A percentile compares a stretch with the other conserved stretches of the same genome.
These are phyloP conservation scores for Orychophragmus violaceus DNA, from an alignment of 345 rosid species.

Conservation along the genomic window DNA sequence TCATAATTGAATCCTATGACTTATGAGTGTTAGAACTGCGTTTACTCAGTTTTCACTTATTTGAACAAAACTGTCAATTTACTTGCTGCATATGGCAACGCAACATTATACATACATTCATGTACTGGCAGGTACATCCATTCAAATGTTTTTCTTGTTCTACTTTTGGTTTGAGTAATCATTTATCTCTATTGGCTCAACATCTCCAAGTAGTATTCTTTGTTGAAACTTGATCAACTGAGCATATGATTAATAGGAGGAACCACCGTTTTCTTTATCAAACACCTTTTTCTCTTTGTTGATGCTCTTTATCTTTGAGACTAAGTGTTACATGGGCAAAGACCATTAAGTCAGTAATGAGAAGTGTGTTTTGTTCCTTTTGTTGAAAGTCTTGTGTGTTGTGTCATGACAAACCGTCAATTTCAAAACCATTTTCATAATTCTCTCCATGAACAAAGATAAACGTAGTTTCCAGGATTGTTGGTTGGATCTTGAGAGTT, in stretches of 20 bases:
- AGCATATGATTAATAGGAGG: background rate
- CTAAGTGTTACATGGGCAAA: background rate
- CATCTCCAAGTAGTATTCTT: background rate
- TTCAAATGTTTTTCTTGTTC: background rate
- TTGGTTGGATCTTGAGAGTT: background rate
- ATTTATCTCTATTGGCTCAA: background rate
- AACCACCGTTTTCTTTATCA: background rate
- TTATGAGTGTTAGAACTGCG: background rate
- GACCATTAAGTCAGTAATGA: background rate
- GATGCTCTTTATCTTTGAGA: background rate
- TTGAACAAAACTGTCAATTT: background rate
- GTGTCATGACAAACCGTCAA: background rate
- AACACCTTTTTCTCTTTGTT: background rate
- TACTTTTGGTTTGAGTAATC: background rate
- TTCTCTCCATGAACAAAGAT: background rate
- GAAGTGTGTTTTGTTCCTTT: background rate
- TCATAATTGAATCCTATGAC: background rate
- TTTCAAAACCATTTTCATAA: background rate
- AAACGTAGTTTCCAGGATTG: background rate
- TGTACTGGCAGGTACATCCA: constrained; percentile 92
- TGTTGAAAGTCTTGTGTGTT: background rate
- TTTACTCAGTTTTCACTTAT: background rate
- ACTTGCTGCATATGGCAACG: constrained; percentile 83
- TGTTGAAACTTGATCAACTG: background rate
- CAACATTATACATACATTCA: constrained; percentile 91